Base-by-base conservation (phyloP, 768 basidiomycete species). In the Stropharia rugosoannulata region DNA sequence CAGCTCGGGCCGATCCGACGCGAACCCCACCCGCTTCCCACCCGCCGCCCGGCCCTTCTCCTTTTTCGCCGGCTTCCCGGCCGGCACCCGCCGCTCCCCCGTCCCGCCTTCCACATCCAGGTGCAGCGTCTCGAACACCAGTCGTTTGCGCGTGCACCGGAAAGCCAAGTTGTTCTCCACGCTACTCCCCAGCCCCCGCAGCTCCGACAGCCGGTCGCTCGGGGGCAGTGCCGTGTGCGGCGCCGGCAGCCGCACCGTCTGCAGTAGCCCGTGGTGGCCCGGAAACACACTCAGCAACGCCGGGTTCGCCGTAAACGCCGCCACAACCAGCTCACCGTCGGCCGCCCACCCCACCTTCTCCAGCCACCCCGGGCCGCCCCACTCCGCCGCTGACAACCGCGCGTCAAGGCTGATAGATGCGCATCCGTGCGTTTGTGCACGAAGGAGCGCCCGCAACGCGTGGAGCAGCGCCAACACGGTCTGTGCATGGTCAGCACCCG, bases 81-180 rank as follows among this genome's bases (percentile, higher is more conserved):
- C 43, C 43, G 49, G 63, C 60, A 89, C 92, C 58, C 87, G 80
- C 47, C 91, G 77, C 67, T 90, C 90, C 11, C 82, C 77, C 25
- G 93, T 83, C 13, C 93, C 90, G n/a, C 93, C 89, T 68, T 95
- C 90, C 37, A 91, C 75, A 67, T 90, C 87, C 22, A 96, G 75
- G 70, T 96, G 93, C 56, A 98, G 75, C 22, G 94, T 98, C 74
- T 98, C 96, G 62, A 98, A 83, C 18, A 95, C 74, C 54, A 98
- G 78, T 48, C 93, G 76, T 67, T 90, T 93, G 62, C 95, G 78
- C 64, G 87, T 97, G 65, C 92, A 90, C 68, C 87, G 90, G 80
- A 98, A 99, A 11, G 90, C 94, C 7, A 99, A 79, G 64, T 98
- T 98, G 72, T 98, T 98, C 69, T 98, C 95, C 7, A 95, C 90